Evolutionary conservation across 352 stramenopile genomes (phyloP).

Genomic region (Peronospora tabacina): DNA sequence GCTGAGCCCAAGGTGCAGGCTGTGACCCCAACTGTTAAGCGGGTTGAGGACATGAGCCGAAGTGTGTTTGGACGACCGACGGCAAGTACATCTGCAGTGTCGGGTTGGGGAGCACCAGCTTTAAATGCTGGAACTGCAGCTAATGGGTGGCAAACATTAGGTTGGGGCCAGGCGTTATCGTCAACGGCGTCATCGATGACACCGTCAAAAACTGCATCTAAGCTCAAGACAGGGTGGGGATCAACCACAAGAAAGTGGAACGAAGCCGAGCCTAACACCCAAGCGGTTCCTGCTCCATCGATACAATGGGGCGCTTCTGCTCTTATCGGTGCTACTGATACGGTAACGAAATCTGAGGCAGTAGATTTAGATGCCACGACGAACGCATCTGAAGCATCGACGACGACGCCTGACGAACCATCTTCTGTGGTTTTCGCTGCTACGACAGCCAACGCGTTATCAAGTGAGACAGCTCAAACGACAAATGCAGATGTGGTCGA

Average conservation of each 20-base stretch:
- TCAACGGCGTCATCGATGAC: conserved; percentile 28
- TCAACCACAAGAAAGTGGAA: conserved; percentile 33
- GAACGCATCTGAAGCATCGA: conserved; percentile 1
- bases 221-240: conserved; percentile 25
- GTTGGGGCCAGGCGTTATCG: conserved; percentile 24
- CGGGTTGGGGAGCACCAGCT: conserved; percentile 17
- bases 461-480: background rate
- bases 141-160: conserved; percentile 23
- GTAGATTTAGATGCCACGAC: too few relatives aligned
- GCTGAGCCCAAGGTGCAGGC: conserved; percentile 34
- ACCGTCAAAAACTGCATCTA: conserved; percentile 20
- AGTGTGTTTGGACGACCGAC: conserved; percentile 32
- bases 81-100: conserved; percentile 3
- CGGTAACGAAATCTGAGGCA: background rate
- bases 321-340: background rate
- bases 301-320: conserved; percentile 9
- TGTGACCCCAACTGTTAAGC: conserved; percentile 27
- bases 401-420: conserved; percentile 12
- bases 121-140: conserved; percentile 2
- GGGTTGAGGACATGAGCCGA: conserved; percentile 11
- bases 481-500: conserved; percentile 19
- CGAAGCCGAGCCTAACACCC: conserved; percentile 18
- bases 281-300: background rate
- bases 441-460: conserved; percentile 5
- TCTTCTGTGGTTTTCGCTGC: background rate